Conservation (phyloP, 2,329 filamentous ascomycete genomes). For the Aspergillus pseudoglaucus region DNA sequence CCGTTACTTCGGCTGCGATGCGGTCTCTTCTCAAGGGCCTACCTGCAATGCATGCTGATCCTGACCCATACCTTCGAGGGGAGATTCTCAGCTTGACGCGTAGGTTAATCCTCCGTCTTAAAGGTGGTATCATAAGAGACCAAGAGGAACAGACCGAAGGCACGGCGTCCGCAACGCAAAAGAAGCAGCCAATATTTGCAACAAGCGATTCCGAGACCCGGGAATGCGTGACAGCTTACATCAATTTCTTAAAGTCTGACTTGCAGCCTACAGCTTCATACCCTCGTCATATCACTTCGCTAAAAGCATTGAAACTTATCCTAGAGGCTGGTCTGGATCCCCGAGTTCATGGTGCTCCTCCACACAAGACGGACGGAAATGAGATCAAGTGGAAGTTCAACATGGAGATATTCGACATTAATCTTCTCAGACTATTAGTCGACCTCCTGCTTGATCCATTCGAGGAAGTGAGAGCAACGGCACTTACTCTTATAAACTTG, state of each 20-base stretch:
- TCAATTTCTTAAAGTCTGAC: conserved; percentile 65
- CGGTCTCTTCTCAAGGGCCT: conserved; percentile 59
- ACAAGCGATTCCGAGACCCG: conserved; percentile 45
- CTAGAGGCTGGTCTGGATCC: conserved; percentile 62
- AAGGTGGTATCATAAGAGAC: conserved; percentile 52
- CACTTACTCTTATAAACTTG: conserved; percentile 41
- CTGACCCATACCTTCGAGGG: conserved; percentile 78
- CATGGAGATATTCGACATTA: conserved; percentile 37
- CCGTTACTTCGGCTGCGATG: conserved; percentile 60
- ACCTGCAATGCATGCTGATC: conserved; percentile 68
- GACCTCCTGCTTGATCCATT: conserved; percentile 85
- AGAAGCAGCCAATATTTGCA: conserved; percentile 27
- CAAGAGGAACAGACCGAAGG: conserved; percentile 21
- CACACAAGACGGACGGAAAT: conserved; percentile 45
- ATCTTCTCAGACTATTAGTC: conserved; percentile 52
- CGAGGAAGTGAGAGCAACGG: conserved; percentile 70
- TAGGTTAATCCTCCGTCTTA: conserved; percentile 68
- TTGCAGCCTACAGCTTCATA: conserved; percentile 78
- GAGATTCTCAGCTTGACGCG: conserved; percentile 70
- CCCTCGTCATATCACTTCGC: conserved; percentile 74
- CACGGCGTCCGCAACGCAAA: conserved; percentile 7
- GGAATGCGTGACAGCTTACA: conserved; percentile 66
- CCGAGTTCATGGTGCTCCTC: conserved; percentile 28
- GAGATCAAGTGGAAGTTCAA: conserved; percentile 46
- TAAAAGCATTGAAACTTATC: conserved; percentile 65